Evolutionary conservation across 257 asterid genomes (phyloP), one percentile per base, ranked within the genome.

Genomic region (Leonotis leonurus): DNA sequence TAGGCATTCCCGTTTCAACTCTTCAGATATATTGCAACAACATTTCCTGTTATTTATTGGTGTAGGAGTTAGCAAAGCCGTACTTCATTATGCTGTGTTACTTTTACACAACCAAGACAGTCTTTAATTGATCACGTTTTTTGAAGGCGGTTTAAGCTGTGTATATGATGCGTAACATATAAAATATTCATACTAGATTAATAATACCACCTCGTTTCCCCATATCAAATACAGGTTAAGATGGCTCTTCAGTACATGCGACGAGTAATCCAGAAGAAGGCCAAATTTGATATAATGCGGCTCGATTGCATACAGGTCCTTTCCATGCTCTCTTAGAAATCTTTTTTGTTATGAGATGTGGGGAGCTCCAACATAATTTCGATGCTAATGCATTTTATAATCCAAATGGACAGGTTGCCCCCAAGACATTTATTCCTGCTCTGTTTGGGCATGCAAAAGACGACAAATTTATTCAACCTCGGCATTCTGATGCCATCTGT

Each of bases 211-310:
- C 51, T 36, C 53, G 30, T 60, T 40, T 48, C 64, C 60, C 50
- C 48, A 27, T 25, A 46, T 11, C 40, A 36, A 22, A 46, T 48
- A 58, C 81, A 91, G 98, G 86, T 92, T 53, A 92, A 88, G 78
- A 87, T 92, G 83, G 98, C 86, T 78, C 78, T 91, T 70, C 94
- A 88, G 54, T 91, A 91, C 76, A 88, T 88, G 98, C 84, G 98
- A 16, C 88, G 92, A 18, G 83, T 85, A 60, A 91, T 91, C 70
- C 94, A 74, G 78, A 91, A 80, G 80, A 91, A 81, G 78, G 98
- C 98, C 70, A 86, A 88, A 69, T 91, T 91, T 69, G 98, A 91
- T 78, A 88, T 88, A 62, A 86, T 67, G 85, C 73, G 71, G 70
- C 96, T 92, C 63, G 85, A 89, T 66, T 84, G 93, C 53, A 24